Base-by-base conservation (phyloP, 2,329 filamentous ascomycete genomes). In the Penicillium vulpinum region DNA sequence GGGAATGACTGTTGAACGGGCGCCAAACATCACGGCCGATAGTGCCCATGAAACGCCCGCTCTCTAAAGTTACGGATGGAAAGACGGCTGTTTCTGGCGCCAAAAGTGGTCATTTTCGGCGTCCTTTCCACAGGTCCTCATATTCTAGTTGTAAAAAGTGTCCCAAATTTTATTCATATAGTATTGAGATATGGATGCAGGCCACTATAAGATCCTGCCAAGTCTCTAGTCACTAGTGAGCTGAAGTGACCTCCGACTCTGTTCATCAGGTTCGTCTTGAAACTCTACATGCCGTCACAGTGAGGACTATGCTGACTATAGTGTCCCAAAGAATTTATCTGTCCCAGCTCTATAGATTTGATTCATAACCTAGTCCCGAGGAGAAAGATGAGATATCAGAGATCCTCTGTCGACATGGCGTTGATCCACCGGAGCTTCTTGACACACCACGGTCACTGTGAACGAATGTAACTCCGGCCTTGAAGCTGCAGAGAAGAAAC, bases 1-100 rank as follows among this genome's bases (percentile, higher is more conserved):
- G 60, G 53, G 57, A 62, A 62, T n/a, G 51, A 38, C 9, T 46
- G 43, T 62, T 36, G 22, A 56, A 46, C 36, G 28, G 55, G 54
- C 54, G 48, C 22, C 48, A 51, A 29, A 57, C 46, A 44, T 35
- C 43, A 51, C n/a, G n/a, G n/a, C n/a, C n/a, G n/a, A n/a, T n/a
- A n/a, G n/a, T n/a, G n/a, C n/a, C n/a, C n/a, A n/a, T n/a, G n/a
- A n/a, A n/a, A n/a, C n/a, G n/a, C n/a, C n/a, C n/a, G n/a, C n/a
- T n/a, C n/a, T n/a, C n/a, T n/a, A n/a, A n/a, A n/a, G n/a, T n/a
- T n/a, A n/a, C n/a, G n/a, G n/a, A n/a, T n/a, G n/a, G n/a, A n/a
- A n/a, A n/a, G n/a, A n/a, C n/a, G n/a, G n/a, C n/a, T n/a, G n/a
- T n/a, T n/a, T n/a, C n/a, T n/a, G n/a, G n/a, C n/a, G n/a, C n/a